A percentile compares a stretch with the other conserved stretches of the same genome.
These are phyloP conservation scores for Fusarium goolgardi DNA, from an alignment of 2,329 filamentous ascomycete genomes.

Conservation along the genomic window DNA sequence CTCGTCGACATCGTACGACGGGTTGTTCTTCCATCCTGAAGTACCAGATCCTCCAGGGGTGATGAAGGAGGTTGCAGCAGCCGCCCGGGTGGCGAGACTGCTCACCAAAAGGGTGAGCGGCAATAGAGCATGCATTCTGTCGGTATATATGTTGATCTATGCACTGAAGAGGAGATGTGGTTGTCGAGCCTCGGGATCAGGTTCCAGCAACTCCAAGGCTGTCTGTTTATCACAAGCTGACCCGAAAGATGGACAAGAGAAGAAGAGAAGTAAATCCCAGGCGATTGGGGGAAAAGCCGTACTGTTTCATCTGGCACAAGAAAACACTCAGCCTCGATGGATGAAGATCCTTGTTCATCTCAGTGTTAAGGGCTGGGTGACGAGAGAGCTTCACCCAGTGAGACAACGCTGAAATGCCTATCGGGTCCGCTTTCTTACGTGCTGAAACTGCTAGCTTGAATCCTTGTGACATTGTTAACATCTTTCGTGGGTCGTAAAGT, in stretches of 20 bases:
- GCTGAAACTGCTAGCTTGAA: slow-evolving; percentile 9
- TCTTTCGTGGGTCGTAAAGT: neutral
- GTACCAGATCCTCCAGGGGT: slow-evolving; percentile 36
- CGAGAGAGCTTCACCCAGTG: slow-evolving; percentile 23
- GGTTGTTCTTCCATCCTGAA: slow-evolving; percentile 41
- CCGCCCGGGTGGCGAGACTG: slow-evolving; percentile 8
- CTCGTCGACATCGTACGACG: slow-evolving; percentile 37
- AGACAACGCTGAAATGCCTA: neutral
- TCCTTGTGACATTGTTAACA: slow-evolving; percentile 24
- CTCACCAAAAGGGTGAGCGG: slow-evolving; percentile 17
- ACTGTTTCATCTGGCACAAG: slow-evolving; percentile 17
- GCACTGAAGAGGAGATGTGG: neutral
- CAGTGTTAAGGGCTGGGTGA: too few relatives aligned
- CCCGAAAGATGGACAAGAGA: neutral
- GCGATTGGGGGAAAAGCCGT: neutral
- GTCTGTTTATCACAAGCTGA: slow-evolving; percentile 2
- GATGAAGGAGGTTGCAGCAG: slow-evolving; percentile 22
- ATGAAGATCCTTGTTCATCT: slow-evolving; percentile 15
- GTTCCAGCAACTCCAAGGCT: neutral
- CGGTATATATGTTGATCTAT: neutral
- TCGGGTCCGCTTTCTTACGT: slow-evolving; percentile 15
- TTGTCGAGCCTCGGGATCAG: neutral
- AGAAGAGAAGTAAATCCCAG: neutral
- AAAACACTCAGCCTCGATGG: slow-evolving; percentile 25
- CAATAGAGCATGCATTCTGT: slow-evolving; percentile 20